Evolutionary conservation across 768 basidiomycete genomes (phyloP).

Genomic region (Strobilomyces dryophilus): DNA sequence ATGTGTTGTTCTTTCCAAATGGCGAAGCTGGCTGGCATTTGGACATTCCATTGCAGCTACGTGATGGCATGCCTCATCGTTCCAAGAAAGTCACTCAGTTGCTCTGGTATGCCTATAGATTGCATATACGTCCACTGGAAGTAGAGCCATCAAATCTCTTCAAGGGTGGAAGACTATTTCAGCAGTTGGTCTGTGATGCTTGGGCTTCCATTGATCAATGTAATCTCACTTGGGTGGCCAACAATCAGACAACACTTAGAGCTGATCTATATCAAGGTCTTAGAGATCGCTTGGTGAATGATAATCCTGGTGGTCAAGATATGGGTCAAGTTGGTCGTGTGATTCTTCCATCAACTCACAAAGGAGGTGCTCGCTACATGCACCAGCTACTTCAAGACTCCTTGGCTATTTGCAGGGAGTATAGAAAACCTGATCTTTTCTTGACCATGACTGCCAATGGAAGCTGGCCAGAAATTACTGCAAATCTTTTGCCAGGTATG

Average conservation of each 20-base stretch:
- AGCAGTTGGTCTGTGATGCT: constrained; percentile 42
- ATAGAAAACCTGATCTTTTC: constrained; percentile 40
- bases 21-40: constrained; percentile 38
- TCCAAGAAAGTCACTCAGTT: constrained; percentile 27
- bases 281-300: constrained; percentile 25
- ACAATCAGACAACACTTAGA: constrained; percentile 34
- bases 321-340: constrained; percentile 30
- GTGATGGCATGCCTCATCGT: not conserved
- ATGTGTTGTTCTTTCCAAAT: constrained; percentile 41
- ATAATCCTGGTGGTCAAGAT: constrained; percentile 24
- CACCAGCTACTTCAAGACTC: constrained; percentile 41
- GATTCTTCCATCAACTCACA: constrained; percentile 39
- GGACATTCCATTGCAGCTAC: constrained; percentile 11
- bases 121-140: constrained; percentile 17
- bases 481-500: constrained; percentile 33
- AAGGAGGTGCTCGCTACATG: constrained; percentile 43
- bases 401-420: constrained; percentile 40
- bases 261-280: constrained; percentile 34
- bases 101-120: constrained; percentile 29
- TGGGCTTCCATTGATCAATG: constrained; percentile 44
- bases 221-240: constrained; percentile 30
- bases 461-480: constrained; percentile 42
- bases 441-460: constrained; percentile 53
- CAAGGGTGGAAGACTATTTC: constrained; percentile 37
- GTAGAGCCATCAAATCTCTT: constrained; percentile 29